Conservation (phyloP, 2,329 filamentous ascomycete genomes). For the Grosmannia penicillata region DNA sequence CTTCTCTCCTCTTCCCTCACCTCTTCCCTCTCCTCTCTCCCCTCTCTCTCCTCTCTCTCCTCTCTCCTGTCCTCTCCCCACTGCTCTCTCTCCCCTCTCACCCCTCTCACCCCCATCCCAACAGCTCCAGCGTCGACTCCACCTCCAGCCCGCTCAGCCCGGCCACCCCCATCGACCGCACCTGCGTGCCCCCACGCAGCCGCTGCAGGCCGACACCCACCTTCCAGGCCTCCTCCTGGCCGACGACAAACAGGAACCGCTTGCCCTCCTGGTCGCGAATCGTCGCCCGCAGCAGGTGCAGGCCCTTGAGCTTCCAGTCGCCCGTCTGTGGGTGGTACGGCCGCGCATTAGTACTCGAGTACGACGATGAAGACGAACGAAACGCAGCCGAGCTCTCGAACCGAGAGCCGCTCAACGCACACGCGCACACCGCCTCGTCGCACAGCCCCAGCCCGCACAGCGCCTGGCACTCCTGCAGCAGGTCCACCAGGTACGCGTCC, state of each 20-base stretch:
- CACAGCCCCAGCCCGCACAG: slow-evolving; percentile 42
- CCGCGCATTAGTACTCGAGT: slow-evolving; percentile 23
- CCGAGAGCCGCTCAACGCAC: slow-evolving; percentile 13
- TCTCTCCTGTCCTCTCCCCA: neutral
- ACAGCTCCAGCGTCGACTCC: slow-evolving; percentile 37
- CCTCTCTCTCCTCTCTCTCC: neutral
- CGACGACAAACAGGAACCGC: slow-evolving; percentile 48
- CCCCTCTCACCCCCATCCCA: slow-evolving; percentile 33
- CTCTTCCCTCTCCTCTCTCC: neutral
- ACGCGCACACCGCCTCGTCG: slow-evolving; percentile 21
- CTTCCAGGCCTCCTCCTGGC: slow-evolving; percentile 55
- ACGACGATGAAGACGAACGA: slow-evolving; percentile 7
- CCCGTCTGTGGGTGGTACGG: slow-evolving; percentile 22
- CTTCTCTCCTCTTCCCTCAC: neutral
- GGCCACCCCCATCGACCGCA: slow-evolving; percentile 42
- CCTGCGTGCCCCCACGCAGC: slow-evolving; percentile 44
- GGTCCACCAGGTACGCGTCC: slow-evolving; percentile 46
- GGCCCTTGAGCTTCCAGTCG: slow-evolving; percentile 37
- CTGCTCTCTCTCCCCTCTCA: neutral
- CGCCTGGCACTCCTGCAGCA: slow-evolving; percentile 50
- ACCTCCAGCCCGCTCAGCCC: slow-evolving; percentile 40
- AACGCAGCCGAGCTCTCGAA: slow-evolving; percentile 7
- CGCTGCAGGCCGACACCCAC: slow-evolving; percentile 45
- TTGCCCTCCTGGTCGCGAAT: slow-evolving; percentile 53
- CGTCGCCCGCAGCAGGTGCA: slow-evolving; percentile 49